phyloP scores from a whole-genome alignment of 305 asterid genomes.

The Solanum hybrid region DNA sequence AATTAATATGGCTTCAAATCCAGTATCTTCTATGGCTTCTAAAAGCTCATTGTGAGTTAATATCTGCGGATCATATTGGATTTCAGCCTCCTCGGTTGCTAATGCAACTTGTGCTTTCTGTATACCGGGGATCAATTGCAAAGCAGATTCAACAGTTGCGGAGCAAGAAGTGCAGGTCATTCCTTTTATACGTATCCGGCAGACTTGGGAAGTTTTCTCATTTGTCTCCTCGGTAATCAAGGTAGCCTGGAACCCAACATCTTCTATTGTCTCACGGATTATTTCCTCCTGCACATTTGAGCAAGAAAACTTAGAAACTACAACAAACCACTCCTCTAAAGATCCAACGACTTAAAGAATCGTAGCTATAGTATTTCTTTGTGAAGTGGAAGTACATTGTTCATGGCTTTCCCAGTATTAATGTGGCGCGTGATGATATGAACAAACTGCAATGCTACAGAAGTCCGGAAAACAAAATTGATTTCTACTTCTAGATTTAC shows the following conservation, averaged over 20 bases:
- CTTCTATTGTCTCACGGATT: constrained; percentile 69
- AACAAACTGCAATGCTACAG: not conserved
- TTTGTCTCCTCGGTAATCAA: constrained; percentile 34
- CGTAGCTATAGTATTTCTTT: not conserved
- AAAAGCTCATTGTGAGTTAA: constrained; percentile 28
- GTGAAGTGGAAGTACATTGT: not conserved
- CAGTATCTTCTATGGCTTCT: constrained; percentile 42
- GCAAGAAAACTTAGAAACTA: not conserved
- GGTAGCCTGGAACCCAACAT: constrained; percentile 55
- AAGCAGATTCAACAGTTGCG: constrained; percentile 50
- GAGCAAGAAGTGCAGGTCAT: constrained; percentile 85
- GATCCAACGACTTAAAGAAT: not conserved
- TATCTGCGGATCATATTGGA: constrained; percentile 47
- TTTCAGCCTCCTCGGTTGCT: constrained; percentile 74
- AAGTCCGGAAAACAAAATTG: not conserved
- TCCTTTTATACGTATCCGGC: constrained; percentile 55
- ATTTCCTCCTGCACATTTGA: constrained; percentile 44
- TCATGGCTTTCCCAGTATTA: not conserved
- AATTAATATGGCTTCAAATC: constrained; percentile 50
- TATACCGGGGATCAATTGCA: constrained; percentile 42
- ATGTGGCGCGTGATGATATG: not conserved
- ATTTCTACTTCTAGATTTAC: not conserved
- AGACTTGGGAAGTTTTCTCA: constrained; percentile 35
- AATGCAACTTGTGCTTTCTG: constrained; percentile 61
- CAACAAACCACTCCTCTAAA: not conserved